Conservation (phyloP, 2,329 filamentous ascomycete species). For the Trichoderma sp. region DNA sequence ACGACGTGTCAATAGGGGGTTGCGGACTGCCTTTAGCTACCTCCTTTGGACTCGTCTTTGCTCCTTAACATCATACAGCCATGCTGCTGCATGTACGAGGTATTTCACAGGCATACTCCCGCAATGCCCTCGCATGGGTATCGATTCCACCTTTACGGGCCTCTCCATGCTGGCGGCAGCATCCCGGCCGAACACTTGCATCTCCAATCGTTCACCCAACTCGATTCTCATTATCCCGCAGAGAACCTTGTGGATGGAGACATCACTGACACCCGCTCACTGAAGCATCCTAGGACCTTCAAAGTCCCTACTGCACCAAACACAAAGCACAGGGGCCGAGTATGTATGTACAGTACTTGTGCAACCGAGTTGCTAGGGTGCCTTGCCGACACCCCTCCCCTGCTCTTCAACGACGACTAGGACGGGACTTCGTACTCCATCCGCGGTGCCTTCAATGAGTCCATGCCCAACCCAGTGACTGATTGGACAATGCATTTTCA, state of each 20-base stretch:
- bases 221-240: not conserved
- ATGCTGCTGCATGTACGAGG: not conserved
- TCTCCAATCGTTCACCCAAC: not conserved
- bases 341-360: not conserved
- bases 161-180: not conserved
- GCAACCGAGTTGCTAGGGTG: conserved; percentile 11
- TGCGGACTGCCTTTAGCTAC: not conserved
- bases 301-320: not conserved
- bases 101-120: not conserved
- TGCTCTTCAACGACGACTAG: conserved; percentile 35
- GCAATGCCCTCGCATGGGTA: not conserved
- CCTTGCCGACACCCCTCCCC: conserved; percentile 34
- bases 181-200: not conserved
- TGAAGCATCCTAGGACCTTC: conserved; percentile 1
- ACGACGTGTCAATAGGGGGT: no score
- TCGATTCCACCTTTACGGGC: not conserved
- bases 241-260: not conserved
- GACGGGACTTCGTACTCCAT: conserved; percentile 22
- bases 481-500: conserved; percentile 33
- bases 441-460: not conserved
- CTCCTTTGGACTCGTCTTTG: not conserved
- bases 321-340: not conserved
- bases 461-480: conserved; percentile 27
- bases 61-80: not conserved
- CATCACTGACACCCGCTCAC: conserved; percentile 4